Conservation (phyloP, 345 rosid species). For the Citrus medica region DNA sequence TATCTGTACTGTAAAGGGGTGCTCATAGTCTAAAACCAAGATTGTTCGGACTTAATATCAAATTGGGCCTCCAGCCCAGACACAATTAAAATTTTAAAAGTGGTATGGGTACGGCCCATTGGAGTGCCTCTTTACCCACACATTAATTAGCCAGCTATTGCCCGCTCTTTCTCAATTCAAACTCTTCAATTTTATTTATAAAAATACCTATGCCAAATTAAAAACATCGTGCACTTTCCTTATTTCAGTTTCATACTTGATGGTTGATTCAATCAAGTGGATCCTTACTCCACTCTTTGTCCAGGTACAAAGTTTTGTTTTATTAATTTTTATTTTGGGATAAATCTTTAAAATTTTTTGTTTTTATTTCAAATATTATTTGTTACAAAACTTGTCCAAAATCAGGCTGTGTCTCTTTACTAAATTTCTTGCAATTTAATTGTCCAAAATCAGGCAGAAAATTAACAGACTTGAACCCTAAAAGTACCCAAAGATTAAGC, state of each 20-base stretch:
- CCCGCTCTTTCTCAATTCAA: conserved; percentile 1
- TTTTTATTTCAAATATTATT: background rate
- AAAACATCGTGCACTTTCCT: background rate
- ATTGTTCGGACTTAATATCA: rapidly evolving
- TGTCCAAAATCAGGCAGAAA: background rate
- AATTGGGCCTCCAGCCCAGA: no score
- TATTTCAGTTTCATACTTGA: background rate
- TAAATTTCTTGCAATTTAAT: background rate
- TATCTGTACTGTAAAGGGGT: no score
- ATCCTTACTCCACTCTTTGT: background rate
- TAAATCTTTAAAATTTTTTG: no score
- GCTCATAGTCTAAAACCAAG: no score
- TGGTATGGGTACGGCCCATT: background rate
- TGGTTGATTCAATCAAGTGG: background rate
- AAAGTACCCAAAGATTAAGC: background rate
- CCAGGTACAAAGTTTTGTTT: background rate
- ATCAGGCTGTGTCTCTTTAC: background rate
- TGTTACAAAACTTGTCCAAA: no score
- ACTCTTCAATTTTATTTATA: no score
- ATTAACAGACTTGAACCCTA: background rate
- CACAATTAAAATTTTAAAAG: no score
- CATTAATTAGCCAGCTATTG: background rate
- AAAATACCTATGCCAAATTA: background rate
- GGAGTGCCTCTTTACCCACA: background rate
- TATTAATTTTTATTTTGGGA: no score